Percentiles rank a stretch among this genome's conserved stretches.
These are phyloP conservation scores for Acanthamoeba castellanii DNA, from an alignment of 208 protist species.

Conservation along the genomic window DNA sequence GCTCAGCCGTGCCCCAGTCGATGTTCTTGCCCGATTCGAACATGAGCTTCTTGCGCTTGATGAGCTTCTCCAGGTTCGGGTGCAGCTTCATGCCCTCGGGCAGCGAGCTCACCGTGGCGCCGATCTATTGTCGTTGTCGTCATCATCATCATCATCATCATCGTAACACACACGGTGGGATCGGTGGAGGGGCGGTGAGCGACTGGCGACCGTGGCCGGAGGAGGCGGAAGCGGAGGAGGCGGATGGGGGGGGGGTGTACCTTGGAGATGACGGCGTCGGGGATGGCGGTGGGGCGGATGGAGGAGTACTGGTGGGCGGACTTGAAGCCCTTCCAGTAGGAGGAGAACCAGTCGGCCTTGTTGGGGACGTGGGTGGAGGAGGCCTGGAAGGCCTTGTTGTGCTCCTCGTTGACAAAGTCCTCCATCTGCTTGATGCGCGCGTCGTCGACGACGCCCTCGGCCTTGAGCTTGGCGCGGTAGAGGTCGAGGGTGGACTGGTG, in stretches of 20 bases:
- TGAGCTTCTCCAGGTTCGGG: slow-evolving; percentile 54
- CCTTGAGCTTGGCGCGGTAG: slow-evolving; percentile 73
- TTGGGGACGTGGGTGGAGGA: slow-evolving; percentile 90
- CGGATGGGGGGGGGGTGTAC: neutral
- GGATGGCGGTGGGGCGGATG: slow-evolving; percentile 88
- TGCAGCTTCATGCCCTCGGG: slow-evolving; percentile 21
- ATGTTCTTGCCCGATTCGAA: slow-evolving; percentile 91
- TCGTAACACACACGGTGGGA: too few relatives aligned
- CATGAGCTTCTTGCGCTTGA: slow-evolving; percentile 91
- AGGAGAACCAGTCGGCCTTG: slow-evolving; percentile 89
- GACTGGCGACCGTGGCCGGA: too few relatives aligned
- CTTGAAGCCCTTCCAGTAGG: slow-evolving; percentile 82
- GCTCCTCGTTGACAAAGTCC: slow-evolving; percentile 90
- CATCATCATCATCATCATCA: neutral
- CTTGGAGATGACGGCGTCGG: slow-evolving; percentile 73
- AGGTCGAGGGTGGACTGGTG: slow-evolving; percentile 92
- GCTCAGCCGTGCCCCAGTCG: slow-evolving; percentile 96
- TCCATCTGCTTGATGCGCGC: slow-evolving; percentile 85
- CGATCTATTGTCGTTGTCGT: neutral
- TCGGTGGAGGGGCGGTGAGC: too few relatives aligned
- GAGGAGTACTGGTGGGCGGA: slow-evolving; percentile 52
- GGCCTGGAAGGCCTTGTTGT: slow-evolving; percentile 91
- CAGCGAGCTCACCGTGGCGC: neutral
- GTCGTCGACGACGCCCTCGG: slow-evolving; percentile 70
- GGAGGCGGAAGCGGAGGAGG: neutral